phyloP scores from a whole-genome alignment of 345 rosid species.

The Moricandia arvensis region DNA sequence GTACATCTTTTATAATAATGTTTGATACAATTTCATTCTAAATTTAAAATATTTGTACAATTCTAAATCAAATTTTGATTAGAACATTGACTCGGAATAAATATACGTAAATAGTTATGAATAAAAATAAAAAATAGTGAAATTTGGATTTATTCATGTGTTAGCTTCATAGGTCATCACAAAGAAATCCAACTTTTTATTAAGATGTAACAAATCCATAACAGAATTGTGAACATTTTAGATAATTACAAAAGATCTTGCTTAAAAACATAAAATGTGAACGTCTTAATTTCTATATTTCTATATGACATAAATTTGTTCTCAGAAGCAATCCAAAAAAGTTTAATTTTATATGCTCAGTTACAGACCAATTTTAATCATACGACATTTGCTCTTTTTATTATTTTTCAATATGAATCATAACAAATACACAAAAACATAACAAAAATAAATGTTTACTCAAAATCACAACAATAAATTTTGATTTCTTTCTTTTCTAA shows the following conservation, averaged over 20 bases:
- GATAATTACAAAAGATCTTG: background rate
- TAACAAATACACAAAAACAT: too few species aligned
- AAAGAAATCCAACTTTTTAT: too few species aligned
- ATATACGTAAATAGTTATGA: too few species aligned
- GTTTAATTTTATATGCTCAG: too few species aligned
- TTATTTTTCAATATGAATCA: too few species aligned
- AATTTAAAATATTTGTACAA: background rate
- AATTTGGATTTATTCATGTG: background rate
- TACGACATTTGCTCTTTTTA: too few species aligned
- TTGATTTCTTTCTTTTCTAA: background rate
- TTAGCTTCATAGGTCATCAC: background rate
- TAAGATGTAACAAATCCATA: too few species aligned
- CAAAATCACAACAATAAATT: background rate
- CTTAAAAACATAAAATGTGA: background rate
- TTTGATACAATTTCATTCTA: background rate
- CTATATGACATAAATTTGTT: too few species aligned
- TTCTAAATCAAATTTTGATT: background rate
- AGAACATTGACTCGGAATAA: background rate
- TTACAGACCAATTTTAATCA: too few species aligned
- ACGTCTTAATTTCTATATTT: too few species aligned
- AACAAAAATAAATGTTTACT: too few species aligned
- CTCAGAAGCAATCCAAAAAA: background rate
- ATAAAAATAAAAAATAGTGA: background rate
- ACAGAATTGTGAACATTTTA: background rate
- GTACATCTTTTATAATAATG: too few species aligned